These are phyloP conservation scores for Hanseniaspora taiwanica DNA, from an alignment of 805 yeast genomes.

Conservation along the genomic window DNA sequence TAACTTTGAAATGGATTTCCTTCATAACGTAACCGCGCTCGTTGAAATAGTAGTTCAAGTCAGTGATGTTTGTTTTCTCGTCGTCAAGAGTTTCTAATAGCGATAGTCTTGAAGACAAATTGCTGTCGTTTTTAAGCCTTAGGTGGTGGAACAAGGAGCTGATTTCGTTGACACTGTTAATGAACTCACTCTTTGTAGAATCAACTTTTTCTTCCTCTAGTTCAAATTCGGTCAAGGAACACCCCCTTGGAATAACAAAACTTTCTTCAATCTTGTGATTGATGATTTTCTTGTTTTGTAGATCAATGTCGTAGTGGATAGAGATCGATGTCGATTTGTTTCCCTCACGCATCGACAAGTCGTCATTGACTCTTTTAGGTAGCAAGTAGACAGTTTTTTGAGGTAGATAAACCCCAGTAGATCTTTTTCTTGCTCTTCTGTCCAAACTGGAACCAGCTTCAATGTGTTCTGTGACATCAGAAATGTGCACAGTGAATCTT, in stretches of 20 bases:
- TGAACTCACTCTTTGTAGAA: background rate
- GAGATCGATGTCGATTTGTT: slow-evolving; percentile 56
- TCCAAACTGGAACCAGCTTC: slow-evolving; percentile 68
- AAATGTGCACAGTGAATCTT: slow-evolving; percentile 75
- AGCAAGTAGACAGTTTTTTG: slow-evolving; percentile 55
- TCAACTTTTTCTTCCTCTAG: slow-evolving; percentile 1
- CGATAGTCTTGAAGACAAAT: slow-evolving; percentile 27
- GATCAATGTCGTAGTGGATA: slow-evolving; percentile 68
- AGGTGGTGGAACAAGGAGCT: background rate
- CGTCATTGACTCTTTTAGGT: slow-evolving; percentile 50
- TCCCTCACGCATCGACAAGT: slow-evolving; percentile 48
- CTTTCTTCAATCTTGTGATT: slow-evolving; percentile 70
- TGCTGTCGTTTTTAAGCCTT: background rate
- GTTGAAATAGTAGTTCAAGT: slow-evolving; percentile 44
- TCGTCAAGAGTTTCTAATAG: slow-evolving; percentile 75
- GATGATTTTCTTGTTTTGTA: slow-evolving; percentile 55
- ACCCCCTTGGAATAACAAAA: slow-evolving; percentile 44
- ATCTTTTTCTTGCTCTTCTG: slow-evolving; percentile 80
- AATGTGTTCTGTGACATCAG: slow-evolving; percentile 64
- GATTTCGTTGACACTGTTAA: background rate
- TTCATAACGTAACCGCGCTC: slow-evolving; percentile 45
- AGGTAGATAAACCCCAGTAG: slow-evolving; percentile 77
- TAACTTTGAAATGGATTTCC: slow-evolving; percentile 71
- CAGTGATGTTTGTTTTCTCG: slow-evolving; percentile 47
- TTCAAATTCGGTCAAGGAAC: slow-evolving; percentile 10